These are phyloP conservation scores for Quercus suber DNA, from an alignment of 306 rosid species.

Conservation along the genomic window DNA sequence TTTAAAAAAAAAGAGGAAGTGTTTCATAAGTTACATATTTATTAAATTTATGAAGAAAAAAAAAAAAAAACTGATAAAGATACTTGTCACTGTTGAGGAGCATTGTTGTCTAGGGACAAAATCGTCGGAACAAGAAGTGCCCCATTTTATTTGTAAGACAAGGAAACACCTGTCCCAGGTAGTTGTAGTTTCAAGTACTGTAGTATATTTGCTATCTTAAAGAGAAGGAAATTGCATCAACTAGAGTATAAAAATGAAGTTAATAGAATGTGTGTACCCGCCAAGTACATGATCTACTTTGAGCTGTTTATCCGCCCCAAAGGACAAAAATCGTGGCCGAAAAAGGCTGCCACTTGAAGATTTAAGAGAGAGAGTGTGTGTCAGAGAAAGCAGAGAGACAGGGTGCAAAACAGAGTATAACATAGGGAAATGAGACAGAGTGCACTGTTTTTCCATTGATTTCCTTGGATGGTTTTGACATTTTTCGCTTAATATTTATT, in stretches of 20 bases:
- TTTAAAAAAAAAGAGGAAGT: no score
- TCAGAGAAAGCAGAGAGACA: neutral
- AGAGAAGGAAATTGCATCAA: no score
- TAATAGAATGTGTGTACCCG: constrained; percentile 13
- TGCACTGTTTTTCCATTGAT: constrained; percentile 16
- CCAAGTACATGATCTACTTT: constrained; percentile 29
- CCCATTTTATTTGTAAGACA: neutral
- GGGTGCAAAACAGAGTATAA: neutral
- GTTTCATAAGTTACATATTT: no score
- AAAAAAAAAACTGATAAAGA: no score
- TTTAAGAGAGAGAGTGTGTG: constrained; percentile 3
- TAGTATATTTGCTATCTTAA: no score
- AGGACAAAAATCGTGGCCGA: neutral
- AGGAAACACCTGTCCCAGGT: neutral
- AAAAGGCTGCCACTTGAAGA: constrained; percentile 19
- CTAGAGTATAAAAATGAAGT: neutral
- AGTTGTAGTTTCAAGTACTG: no score
- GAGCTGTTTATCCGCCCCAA: constrained; percentile 2
- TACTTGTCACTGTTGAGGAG: neutral
- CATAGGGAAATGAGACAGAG: neutral
- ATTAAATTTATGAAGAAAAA: no score
- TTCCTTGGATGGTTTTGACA: neutral
- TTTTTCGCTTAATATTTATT: neutral
- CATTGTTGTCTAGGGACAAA: neutral
- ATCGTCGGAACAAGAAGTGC: neutral